Conservation (phyloP, 345 rosid genomes). For the Citrus reticulata region DNA sequence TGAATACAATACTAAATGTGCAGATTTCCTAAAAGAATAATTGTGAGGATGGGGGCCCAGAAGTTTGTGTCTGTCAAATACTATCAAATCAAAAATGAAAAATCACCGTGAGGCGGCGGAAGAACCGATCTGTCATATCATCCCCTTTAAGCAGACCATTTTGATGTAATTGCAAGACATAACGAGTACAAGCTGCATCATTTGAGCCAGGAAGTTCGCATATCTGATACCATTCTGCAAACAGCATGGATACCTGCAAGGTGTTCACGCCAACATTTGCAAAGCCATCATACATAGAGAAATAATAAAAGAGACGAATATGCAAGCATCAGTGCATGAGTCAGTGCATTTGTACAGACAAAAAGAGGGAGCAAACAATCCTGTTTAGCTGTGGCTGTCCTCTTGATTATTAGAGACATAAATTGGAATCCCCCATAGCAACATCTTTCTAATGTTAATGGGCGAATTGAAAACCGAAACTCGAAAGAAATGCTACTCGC, state of each 20-base stretch:
- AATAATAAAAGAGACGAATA: neutral
- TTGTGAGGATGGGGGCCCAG: neutral
- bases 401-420: neutral
- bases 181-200: constrained; percentile 60
- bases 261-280: neutral
- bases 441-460: neutral
- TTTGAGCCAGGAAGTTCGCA: constrained; percentile 75
- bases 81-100: neutral
- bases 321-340: neutral
- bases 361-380: neutral
- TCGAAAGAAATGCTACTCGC: neutral
- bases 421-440: neutral
- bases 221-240: constrained; percentile 75
- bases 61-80: neutral
- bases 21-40: neutral
- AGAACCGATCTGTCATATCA: constrained; percentile 78
- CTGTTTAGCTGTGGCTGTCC: neutral
- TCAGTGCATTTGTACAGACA: neutral
- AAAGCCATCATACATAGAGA: neutral
- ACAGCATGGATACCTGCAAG: constrained; percentile 63
- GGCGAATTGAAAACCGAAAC: neutral
- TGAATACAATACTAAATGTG: neutral
- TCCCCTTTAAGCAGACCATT: constrained; percentile 84
- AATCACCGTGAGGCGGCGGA: constrained; percentile 66
- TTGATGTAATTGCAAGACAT: constrained; percentile 69